These are phyloP conservation scores for Metschnikowia lunata DNA, from an alignment of 805 yeast genomes.

Conservation along the genomic window DNA sequence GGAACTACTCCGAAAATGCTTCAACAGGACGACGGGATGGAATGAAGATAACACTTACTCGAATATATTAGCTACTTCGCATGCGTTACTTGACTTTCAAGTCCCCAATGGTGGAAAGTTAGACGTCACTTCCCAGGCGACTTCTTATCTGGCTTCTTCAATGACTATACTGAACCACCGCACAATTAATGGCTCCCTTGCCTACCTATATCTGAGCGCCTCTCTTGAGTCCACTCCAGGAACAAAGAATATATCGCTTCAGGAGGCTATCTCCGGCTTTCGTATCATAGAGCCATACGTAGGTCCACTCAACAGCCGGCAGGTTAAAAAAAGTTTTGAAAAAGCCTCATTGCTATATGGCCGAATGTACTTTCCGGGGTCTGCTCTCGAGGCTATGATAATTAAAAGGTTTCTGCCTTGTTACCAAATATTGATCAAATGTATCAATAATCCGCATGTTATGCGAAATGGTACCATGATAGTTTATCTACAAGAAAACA, in stretches of 20 bases:
- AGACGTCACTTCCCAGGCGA: conserved; percentile 64
- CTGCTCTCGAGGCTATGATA: conserved; percentile 82
- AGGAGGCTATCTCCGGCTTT: conserved; percentile 68
- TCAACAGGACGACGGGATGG: conserved; percentile 71
- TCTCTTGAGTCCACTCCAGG: conserved; percentile 50
- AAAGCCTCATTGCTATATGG: conserved; percentile 62
- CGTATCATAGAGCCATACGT: conserved; percentile 46
- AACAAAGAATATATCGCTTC: conserved; percentile 52
- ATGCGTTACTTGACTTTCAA: conserved; percentile 64
- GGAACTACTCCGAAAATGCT: conserved; percentile 78
- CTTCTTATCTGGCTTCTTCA: conserved; percentile 67
- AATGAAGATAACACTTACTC: conserved; percentile 73
- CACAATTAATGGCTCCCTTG: conserved; percentile 71
- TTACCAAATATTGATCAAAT: conserved; percentile 66
- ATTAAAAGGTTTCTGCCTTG: conserved; percentile 56
- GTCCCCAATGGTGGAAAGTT: conserved; percentile 66
- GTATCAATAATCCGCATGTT: conserved; percentile 63
- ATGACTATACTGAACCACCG: conserved; percentile 63
- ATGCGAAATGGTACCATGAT: conserved; percentile 56
- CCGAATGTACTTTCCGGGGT: conserved; percentile 81
- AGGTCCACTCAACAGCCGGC: conserved; percentile 7
- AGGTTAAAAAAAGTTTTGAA: neutral
- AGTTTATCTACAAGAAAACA: conserved; percentile 64
- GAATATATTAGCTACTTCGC: conserved; percentile 67
- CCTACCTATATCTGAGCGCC: conserved; percentile 71